Percentiles rank a stretch among this genome's conserved stretches.
These are phyloP conservation scores for Corymbia citriodora DNA, from an alignment of 441 rosid genomes.

Conservation along the genomic window DNA sequence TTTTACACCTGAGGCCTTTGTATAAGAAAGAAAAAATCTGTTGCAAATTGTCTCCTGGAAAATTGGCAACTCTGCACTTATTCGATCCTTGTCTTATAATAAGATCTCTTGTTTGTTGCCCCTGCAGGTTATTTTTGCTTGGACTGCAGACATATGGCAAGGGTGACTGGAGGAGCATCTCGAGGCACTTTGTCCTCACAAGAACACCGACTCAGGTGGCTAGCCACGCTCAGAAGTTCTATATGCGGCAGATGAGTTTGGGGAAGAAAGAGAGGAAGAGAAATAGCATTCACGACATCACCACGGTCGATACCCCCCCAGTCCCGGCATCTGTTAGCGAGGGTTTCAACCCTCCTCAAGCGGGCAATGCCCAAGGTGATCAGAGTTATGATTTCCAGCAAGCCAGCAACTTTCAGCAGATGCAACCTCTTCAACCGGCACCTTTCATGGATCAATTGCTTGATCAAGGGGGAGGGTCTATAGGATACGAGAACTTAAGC, in stretches of 20 bases:
- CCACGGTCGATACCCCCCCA: constrained; percentile 28
- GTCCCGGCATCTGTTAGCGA: constrained; percentile 17
- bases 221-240: constrained; percentile 82
- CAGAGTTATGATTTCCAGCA: background rate
- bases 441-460: constrained; percentile 7
- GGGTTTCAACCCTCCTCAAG: constrained; percentile 26
- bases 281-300: constrained; percentile 71
- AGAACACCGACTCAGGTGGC: constrained; percentile 80
- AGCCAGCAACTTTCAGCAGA: background rate
- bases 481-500: constrained; percentile 19
- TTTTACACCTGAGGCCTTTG: background rate
- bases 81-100: background rate
- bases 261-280: constrained; percentile 63
- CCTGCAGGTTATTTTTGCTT: constrained; percentile 44
- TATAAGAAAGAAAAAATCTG: background rate
- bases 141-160: constrained; percentile 51
- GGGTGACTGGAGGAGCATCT: constrained; percentile 85
- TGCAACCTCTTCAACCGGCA: constrained; percentile 5
- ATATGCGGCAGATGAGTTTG: constrained; percentile 39
- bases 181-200: constrained; percentile 61
- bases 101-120: background rate
- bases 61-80: background rate
- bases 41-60: background rate
- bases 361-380: constrained; percentile 20
- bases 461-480: constrained; percentile 6